Base-by-base conservation (phyloP, 768 basidiomycete species). In the Lactarius akahatsu region DNA sequence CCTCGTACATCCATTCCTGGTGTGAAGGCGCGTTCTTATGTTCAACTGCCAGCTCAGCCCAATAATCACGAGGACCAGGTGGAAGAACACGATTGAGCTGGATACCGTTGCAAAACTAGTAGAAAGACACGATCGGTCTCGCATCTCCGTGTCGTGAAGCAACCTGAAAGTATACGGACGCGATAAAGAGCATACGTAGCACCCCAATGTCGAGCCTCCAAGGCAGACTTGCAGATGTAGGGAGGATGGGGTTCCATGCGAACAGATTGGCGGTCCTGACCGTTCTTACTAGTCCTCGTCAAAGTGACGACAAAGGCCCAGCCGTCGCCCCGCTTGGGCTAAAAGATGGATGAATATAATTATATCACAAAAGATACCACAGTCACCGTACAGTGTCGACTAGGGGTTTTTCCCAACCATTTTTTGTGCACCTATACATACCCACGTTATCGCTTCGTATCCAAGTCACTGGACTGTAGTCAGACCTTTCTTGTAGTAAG, bases 151-250 rank as follows among this genome's bases (percentile, higher is more conserved):
- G 45, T 64, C 32, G 63, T 60, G 62, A 60, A 43, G 23, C 2
- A 9, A 50, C 36, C 26, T 28, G n/a, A 32, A 57, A 32, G 56
- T 18, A 59, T 56, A 87, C 89, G 78, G 77, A 95, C 93, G 71
- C 94, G 87, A 76, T 94, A 91, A 61, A 96, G 77, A 47, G 91
- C 91, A 71, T 91, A 94, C 3, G 89, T 90, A 18, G 94, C 94
- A 45, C 89, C 94, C 88, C 91, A 95, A 73, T 97, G 95, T 62
- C 88, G 90, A 34, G 94, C 94, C 77, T 96, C 92, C 28, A 88
- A 73, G 8, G 87, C 82, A n/a, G 87, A 87, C 2, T 84, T 80
- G 67, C 85, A 80, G 55, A 83, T 77, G 70, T 91, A 84, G 7
- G 88, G 83, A 1, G 91, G 90, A 73, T 89, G 85, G 6, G 94